Evolutionary conservation across 257 asterid genomes (phyloP), one percentile per base, ranked within the genome.

Genomic region (Primulina tabacum): DNA sequence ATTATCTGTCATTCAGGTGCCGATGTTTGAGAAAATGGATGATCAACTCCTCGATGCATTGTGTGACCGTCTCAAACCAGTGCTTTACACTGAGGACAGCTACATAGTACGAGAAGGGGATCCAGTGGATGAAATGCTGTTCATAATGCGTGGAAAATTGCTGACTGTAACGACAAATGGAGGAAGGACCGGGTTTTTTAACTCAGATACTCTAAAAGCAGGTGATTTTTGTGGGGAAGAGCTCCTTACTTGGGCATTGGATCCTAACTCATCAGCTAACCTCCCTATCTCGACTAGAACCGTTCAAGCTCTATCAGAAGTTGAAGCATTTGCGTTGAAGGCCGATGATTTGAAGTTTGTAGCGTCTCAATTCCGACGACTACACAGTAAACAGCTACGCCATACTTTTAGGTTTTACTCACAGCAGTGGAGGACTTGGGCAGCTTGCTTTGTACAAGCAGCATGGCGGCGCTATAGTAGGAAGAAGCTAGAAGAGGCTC

Each of bases 141-240:
- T 94, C 26, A 77, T 94, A 7, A 94, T 94, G 96, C 90, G 99
- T 2, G 99, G 97, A 0, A 88, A 88, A 64, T 68, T 91, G 69
- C 80, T 84, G 17, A 86, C 96, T 0, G 91, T 83, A 68, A 94
- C 99, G 21, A 94, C 99, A 3, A 91, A 91, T 58, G 99, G 97
- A 40, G 99, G 99, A 60, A 76, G 97, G 61, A 94, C 97, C 0
- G 99, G 97, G 5, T 94, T 94, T 61, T 88, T 94, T 63, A 94
- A 94, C 80, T 85, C 97, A 0, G 97, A 85, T 61, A 73, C 75
- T 76, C 80, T 94, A 52, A 91, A 88, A 78, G 97, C 96, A 0
- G 99, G 97, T 1, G 97, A 94, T 67, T 94, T 94, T 64, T 94
- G 99, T 69, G 99, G 97, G 20, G 99, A 94, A 76, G 99, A 94